Evolutionary conservation across 306 rosid species (phyloP).

Genomic region (Trifolium pratense): DNA sequence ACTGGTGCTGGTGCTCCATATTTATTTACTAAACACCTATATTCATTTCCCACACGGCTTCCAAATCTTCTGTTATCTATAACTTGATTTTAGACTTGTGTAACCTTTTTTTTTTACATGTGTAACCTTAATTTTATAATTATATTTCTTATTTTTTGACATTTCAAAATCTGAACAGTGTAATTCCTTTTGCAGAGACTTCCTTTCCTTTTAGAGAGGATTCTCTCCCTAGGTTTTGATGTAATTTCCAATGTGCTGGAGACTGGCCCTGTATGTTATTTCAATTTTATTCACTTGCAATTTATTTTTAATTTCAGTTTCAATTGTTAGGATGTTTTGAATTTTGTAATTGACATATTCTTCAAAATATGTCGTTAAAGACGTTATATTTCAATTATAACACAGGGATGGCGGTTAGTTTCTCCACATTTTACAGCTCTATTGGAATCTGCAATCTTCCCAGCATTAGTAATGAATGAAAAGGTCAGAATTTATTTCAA

Average conservation of each 20-base stretch:
- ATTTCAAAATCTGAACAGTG: constrained; percentile 37
- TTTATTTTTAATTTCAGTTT: constrained; percentile 26
- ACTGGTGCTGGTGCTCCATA: constrained; percentile 13
- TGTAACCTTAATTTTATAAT: constrained; percentile 22
- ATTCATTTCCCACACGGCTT: constrained; percentile 25
- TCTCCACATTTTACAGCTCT: constrained; percentile 80
- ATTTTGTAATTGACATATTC: constrained; percentile 12
- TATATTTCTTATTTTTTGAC: constrained; percentile 29
- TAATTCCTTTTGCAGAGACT: constrained; percentile 65
- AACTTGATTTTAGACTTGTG: constrained; percentile 35
- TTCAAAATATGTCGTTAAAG: constrained; percentile 22
- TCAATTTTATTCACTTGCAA: constrained; percentile 26
- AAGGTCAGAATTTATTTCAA: constrained; percentile 57
- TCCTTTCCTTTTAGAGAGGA: constrained; percentile 71
- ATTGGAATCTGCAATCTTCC: constrained; percentile 80
- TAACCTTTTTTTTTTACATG: not conserved
- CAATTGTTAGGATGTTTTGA: constrained; percentile 12
- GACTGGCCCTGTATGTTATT: constrained; percentile 77
- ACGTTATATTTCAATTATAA: constrained; percentile 37
- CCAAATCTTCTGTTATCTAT: constrained; percentile 1
- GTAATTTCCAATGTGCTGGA: constrained; percentile 82
- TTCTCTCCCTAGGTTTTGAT: constrained; percentile 80
- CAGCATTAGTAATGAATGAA: constrained; percentile 78
- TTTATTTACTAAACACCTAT: constrained; percentile 8
- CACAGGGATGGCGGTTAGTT: constrained; percentile 92